Evolutionary conservation across 768 basidiomycete genomes (phyloP), one percentile per base, ranked within the genome.

Genomic region (Agaricus subrufescens): DNA sequence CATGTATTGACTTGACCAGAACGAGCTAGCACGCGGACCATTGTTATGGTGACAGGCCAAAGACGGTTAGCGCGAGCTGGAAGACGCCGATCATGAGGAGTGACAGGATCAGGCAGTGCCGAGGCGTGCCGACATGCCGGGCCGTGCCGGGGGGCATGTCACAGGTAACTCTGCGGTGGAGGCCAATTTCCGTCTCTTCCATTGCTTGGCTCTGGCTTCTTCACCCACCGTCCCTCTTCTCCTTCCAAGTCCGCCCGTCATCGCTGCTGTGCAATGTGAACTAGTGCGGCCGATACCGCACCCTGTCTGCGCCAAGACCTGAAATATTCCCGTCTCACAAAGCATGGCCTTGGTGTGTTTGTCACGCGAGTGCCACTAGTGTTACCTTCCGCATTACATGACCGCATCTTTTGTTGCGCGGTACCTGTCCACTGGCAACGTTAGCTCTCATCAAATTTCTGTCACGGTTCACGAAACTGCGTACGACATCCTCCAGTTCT

Each of bases 401-500:
- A 27, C 44, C 42, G 6, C 19, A 53, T 14, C 30, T 26, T 43
- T 25, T 19, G 40, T 10, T 38, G 27, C 30, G 55, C n/a, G 30
- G 31, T 50, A 31, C 55, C 48, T 50, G 30, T 39, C 47, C 38
- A 49, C 46, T 8, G 27, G 39, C 53, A 46, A 42, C 50, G 44
- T 47, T 47, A 47, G 23, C 7, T 25, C 27, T 56, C 46, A 54
- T 14, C 39, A n/a, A 43, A 37, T 44, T 19, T 56, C 48, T 45
- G 55, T 56, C 55, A 50, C 47, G 23, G 29, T 19, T 44, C 40
- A 29, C 43, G 40, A 45, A 50, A 50, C n/a, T 25, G 53, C 19
- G 34, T 49, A 56, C 42, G 55, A 45, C 42, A 56, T 37, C 42
- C 31, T 43, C 38, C 37, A 50, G 48, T 39, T 43, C 42, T 44